A percentile compares a stretch with the other conserved stretches of the same genome.
These are phyloP conservation scores for Hsuehochloa calcarea DNA, from an alignment of 176 grass and related monocot genomes.

Conservation along the genomic window DNA sequence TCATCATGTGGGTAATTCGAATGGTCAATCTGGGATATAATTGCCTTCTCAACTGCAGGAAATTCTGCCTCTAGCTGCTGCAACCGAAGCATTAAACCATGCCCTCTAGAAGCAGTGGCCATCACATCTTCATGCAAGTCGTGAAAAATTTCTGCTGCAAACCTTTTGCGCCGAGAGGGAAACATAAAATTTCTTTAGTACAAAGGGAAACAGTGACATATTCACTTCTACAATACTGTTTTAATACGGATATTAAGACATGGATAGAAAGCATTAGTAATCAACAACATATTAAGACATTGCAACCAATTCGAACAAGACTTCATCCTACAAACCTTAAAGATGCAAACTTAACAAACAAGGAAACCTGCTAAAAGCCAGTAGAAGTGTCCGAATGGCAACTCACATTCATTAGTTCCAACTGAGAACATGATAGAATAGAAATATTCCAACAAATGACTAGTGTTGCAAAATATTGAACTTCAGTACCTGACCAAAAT, in stretches of 20 bases:
- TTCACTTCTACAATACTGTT: not conserved
- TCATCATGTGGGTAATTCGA: conserved; percentile 67
- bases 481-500: not conserved
- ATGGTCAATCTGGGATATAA: conserved; percentile 58
- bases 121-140: conserved; percentile 95
- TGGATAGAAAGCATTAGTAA: conserved; percentile 6
- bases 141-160: conserved; percentile 95
- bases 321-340: not conserved
- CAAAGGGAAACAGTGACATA: not conserved
- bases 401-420: not conserved
- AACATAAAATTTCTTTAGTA: not conserved
- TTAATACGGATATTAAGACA: not conserved
- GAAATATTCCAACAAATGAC: not conserved
- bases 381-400: not conserved
- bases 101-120: conserved; percentile 81
- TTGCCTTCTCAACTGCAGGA: conserved; percentile 69
- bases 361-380: not conserved
- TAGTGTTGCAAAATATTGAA: not conserved
- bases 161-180: conserved; percentile 44
- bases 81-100: conserved; percentile 85
- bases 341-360: not conserved
- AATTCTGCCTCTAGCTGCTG: conserved; percentile 91
- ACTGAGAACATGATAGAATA: not conserved
- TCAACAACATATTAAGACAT: not conserved
- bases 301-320: not conserved